Evolutionary conservation across 2,329 filamentous ascomycete genomes (phyloP).

Genomic region (Xylaria polymorpha): DNA sequence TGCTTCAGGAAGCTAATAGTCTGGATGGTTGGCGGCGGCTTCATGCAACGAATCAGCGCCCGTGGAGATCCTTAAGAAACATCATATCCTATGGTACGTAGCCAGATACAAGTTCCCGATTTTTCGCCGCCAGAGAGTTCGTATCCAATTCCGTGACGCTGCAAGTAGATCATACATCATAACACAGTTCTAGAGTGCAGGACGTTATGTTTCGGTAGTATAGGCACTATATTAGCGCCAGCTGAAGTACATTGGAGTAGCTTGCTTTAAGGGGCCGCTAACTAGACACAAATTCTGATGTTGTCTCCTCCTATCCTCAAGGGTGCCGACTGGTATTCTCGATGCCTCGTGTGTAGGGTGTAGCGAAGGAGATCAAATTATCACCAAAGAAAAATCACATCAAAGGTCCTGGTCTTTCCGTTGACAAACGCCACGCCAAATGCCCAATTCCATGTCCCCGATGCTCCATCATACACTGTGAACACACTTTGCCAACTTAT

Average conservation of each 20-base stretch:
- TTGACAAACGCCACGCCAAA: conserved; percentile 32
- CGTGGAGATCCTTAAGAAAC: not conserved
- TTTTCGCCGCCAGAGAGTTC: not conserved
- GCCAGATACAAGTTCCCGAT: not conserved
- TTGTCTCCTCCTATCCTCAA: not conserved
- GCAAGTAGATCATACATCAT: not conserved
- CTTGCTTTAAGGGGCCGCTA: not conserved
- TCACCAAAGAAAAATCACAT: conserved; percentile 3
- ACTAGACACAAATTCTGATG: conserved; percentile 4
- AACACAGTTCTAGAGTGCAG: conserved; percentile 1
- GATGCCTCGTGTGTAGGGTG: not conserved
- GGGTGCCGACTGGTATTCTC: not conserved
- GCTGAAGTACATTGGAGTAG: conserved; percentile 10
- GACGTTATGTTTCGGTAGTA: conserved; percentile 1
- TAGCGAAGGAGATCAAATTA: not conserved
- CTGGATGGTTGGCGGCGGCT: not conserved
- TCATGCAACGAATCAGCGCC: not conserved
- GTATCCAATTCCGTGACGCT: not conserved
- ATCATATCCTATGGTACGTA: not conserved
- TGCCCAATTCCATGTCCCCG: conserved; percentile 6
- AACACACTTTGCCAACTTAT: not conserved
- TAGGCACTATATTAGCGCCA: conserved; percentile 10
- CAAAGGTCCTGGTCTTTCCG: conserved; percentile 12
- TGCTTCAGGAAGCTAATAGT: not conserved
- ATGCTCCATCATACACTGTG: conserved; percentile 14